Conservation (phyloP, 2,329 filamentous ascomycete genomes). For the Phialophora verrucosa region DNA sequence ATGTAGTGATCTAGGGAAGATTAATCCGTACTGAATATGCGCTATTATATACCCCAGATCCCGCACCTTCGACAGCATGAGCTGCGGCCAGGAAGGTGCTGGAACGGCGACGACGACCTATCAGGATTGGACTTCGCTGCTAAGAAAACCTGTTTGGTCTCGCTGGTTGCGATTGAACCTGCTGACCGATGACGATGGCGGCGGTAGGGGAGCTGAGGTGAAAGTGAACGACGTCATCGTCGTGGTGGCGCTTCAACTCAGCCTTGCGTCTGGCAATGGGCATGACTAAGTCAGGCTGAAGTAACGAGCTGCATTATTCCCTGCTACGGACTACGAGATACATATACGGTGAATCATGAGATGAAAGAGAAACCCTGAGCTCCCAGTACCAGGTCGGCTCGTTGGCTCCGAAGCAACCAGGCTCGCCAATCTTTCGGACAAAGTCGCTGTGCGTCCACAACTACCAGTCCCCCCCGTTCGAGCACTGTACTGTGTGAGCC, state of each 20-base stretch:
- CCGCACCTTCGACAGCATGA: not conserved
- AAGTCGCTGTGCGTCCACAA: constrained; percentile 20
- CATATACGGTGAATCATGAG: not conserved
- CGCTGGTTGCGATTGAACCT: not conserved
- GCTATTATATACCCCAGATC: constrained; percentile 2
- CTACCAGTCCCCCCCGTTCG: not conserved
- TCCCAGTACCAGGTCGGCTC: constrained; percentile 15
- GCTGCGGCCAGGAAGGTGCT: not conserved
- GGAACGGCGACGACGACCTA: not conserved
- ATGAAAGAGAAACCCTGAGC: not conserved
- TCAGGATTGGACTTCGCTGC: not conserved
- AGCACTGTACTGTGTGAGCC: not conserved
- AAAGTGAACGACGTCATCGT: constrained; percentile 15
- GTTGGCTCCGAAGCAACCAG: not conserved
- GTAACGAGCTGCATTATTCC: not conserved
- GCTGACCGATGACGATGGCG: constrained; percentile 32
- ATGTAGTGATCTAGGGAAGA: not conserved
- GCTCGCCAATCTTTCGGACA: not conserved
- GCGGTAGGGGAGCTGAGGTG: not conserved
- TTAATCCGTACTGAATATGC: not conserved
- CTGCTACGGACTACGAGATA: not conserved
- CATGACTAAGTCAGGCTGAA: not conserved
- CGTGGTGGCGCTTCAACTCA: constrained; percentile 12
- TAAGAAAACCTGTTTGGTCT: constrained; percentile 23
- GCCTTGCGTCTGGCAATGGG: not conserved